phyloP scores from a whole-genome alignment of 805 yeast genomes.

The Hanseniaspora taiwanica region DNA sequence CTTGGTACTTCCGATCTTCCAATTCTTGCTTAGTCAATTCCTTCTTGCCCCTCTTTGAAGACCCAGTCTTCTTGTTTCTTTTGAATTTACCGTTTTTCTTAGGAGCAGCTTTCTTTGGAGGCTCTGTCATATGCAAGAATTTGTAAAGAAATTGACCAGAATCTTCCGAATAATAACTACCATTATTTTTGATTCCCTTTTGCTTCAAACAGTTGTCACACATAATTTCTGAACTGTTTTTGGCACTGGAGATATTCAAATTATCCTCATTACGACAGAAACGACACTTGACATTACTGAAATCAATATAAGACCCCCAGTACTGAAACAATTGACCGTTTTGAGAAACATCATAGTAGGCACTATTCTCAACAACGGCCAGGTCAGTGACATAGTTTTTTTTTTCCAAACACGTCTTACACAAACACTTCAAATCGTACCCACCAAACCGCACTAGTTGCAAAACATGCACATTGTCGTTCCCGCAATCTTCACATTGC shows the following conservation, averaged over 20 bases:
- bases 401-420: constrained; percentile 32
- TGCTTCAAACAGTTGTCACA: constrained; percentile 32
- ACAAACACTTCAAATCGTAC: constrained; percentile 38
- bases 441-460: constrained; percentile 40
- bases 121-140: constrained; percentile 36
- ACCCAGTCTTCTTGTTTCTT: not conserved
- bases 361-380: constrained; percentile 36
- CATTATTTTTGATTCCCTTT: constrained; percentile 6
- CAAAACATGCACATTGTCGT: constrained; percentile 39
- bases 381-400: constrained; percentile 23
- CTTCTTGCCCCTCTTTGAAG: constrained; percentile 7
- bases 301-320: constrained; percentile 33
- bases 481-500: constrained; percentile 44
- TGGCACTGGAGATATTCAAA: constrained; percentile 26
- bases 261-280: constrained; percentile 31
- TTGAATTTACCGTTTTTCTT: not conserved
- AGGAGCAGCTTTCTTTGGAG: constrained; percentile 3
- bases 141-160: constrained; percentile 35
- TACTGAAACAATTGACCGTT: constrained; percentile 44
- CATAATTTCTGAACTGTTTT: constrained; percentile 16
- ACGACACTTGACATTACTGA: constrained; percentile 37
- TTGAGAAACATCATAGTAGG: constrained; percentile 15
- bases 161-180: constrained; percentile 30
- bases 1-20: not conserved
- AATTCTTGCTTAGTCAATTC: not conserved